Evolutionary conservation across 345 rosid genomes (phyloP).

Genomic region (Pseudoturritis turrita): DNA sequence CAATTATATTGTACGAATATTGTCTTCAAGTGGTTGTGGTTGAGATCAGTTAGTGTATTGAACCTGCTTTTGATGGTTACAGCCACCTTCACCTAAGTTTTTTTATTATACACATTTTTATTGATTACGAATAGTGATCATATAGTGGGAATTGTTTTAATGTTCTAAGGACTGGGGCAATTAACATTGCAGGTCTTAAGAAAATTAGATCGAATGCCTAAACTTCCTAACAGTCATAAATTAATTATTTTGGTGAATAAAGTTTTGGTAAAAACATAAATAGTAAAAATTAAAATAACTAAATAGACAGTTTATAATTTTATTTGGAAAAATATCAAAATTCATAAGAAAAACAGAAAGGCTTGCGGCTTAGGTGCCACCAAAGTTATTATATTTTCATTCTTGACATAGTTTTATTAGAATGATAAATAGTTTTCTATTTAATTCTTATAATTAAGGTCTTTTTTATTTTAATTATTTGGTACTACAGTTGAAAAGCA

Average conservation of each 20-base stretch:
- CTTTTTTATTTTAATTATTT: background rate
- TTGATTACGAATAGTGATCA: background rate
- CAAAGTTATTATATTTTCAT: too few species aligned
- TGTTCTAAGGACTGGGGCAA: background rate
- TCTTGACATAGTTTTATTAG: too few species aligned
- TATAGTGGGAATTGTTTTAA: background rate
- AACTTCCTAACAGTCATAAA: background rate
- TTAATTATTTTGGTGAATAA: background rate
- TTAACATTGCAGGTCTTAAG: background rate
- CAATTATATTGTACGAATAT: conserved; percentile 6
- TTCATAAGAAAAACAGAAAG: too few species aligned
- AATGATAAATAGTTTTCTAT: background rate
- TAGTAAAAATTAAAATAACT: too few species aligned
- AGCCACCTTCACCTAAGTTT: conserved; percentile 24
- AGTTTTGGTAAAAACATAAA: background rate
- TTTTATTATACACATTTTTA: background rate
- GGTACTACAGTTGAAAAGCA: background rate
- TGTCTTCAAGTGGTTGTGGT: conserved; percentile 28
- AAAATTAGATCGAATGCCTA: background rate
- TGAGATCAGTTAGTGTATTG: conserved; percentile 23
- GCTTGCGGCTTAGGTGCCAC: too few species aligned
- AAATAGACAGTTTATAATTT: too few species aligned
- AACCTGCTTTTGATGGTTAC: conserved; percentile 24
- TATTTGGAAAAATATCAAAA: too few species aligned
- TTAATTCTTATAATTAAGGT: background rate